These are phyloP conservation scores for Penicillium sp. DNA, from an alignment of 2,329 filamentous ascomycete species.

Conservation along the genomic window DNA sequence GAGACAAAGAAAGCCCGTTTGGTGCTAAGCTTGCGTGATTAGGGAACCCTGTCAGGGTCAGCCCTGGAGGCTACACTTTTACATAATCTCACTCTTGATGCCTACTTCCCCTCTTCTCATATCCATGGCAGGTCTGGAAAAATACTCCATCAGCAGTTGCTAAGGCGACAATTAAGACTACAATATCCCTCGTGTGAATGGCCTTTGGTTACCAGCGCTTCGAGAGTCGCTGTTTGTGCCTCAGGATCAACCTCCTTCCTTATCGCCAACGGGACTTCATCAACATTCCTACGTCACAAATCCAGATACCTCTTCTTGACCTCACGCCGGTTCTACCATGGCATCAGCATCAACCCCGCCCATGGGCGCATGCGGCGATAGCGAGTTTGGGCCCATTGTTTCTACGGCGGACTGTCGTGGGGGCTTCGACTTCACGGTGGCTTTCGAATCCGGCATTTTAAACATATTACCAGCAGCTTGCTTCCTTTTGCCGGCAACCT, in stretches of 20 bases:
- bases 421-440: constrained; percentile 19
- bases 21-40: too few relatives aligned
- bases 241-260: background rate
- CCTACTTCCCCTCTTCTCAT: background rate
- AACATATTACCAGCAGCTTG: constrained; percentile 6
- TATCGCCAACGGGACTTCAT: background rate
- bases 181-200: background rate
- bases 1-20: too few relatives aligned
- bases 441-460: constrained; percentile 15
- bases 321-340: background rate
- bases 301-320: background rate
- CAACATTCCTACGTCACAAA: background rate
- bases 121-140: background rate
- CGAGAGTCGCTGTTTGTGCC: background rate
- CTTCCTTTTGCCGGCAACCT: constrained; percentile 10
- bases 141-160: background rate
- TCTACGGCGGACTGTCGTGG: constrained; percentile 10
- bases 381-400: constrained; percentile 11
- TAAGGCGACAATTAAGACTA: background rate
- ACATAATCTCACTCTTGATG: too few relatives aligned
- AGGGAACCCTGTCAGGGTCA: too few relatives aligned
- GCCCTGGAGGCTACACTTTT: too few relatives aligned
- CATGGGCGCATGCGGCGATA: background rate
- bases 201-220: background rate
- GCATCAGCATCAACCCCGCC: background rate